Conservation (phyloP, 768 basidiomycete species). For the Kwoniella europaea region DNA sequence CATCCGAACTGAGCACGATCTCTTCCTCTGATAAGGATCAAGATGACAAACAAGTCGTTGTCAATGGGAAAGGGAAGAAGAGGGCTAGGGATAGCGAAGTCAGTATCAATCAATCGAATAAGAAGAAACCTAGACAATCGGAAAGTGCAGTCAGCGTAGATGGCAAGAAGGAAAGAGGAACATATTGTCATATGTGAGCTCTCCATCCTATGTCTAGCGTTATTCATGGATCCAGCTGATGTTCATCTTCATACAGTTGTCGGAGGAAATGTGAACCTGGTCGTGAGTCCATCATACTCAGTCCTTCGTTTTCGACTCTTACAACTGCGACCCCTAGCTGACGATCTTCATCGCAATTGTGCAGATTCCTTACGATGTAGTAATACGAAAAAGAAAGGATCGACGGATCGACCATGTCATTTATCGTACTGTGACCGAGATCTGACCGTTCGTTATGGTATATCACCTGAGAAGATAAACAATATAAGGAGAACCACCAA, state of each 20-base stretch:
- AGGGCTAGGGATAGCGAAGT: slow-evolving; percentile 13
- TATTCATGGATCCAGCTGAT: not conserved
- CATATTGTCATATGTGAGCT: slow-evolving; percentile 16
- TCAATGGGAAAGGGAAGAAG: slow-evolving; percentile 10
- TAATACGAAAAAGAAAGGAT: slow-evolving; percentile 6
- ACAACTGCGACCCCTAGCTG: too few species aligned
- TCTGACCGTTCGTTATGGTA: slow-evolving; percentile 2
- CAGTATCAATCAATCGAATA: not conserved
- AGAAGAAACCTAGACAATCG: slow-evolving; percentile 7
- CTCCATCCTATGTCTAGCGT: not conserved
- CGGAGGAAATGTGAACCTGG: slow-evolving; percentile 5
- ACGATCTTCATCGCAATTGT: not conserved
- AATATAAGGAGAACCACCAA: not conserved
- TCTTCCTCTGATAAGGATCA: slow-evolving; percentile 3
- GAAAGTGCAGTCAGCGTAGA: slow-evolving; percentile 3
- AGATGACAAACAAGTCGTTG: not conserved
- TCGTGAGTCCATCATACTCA: not conserved
- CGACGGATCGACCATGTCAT: not conserved
- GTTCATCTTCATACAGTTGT: not conserved
- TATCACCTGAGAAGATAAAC: not conserved
- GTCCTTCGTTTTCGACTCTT: too few species aligned
- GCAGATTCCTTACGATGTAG: slow-evolving; percentile 5
- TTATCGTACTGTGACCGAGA: slow-evolving; percentile 7
- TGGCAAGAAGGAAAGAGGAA: not conserved
- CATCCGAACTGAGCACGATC: slow-evolving; percentile 13